Base-by-base conservation (phyloP, 352 stramenopile species). In the Pythium utonaiense region DNA sequence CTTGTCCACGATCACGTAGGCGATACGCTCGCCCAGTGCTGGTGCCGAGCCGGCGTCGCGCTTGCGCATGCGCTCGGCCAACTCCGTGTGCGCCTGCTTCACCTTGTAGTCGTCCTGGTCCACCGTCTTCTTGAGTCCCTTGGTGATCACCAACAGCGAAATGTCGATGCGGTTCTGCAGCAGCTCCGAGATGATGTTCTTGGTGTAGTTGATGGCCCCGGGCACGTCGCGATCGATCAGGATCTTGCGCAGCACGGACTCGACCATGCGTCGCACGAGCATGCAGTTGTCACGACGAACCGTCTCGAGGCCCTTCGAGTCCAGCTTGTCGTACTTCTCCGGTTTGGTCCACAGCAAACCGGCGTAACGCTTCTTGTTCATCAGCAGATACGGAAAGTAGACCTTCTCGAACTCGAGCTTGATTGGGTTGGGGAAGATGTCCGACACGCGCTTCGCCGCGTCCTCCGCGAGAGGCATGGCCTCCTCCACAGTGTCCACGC, bases 131-230 rank as follows among this genome's bases (percentile, higher is more conserved):
- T 98, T 98, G 17, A 99, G 76, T 38, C 95, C 96, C 70, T 99
- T 99, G 2, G 98, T 99, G 72, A 99, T 99, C 30, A 99, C 97
- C 30, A 99, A 76, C 38, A 98, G 79, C n/a, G 93, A 99, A 53
- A 99, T 99, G 75, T 99, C 98, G 69, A 99, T 96, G 57, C 98
- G 98, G 75, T 99, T 99, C 78, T 99, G 97, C n/a, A 99, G 72
- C 22, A 99, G 74, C 73, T 99, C 95, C 9, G 93, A 88, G 64
- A 99, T 99, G 55, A 98, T 91, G 22, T 82, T 87, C 69, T 99
- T 99, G 30, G 97, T 98, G 75, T 99, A 99, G 49, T 84, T 68
- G 56, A 99, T 98, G 5, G 97, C 97, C 19, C 88, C 93, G 9
- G 95, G 69, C 17, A 99, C 96, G 66, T 99, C 86, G 21, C 94